Conservation (phyloP, 106 monocot species). For the Dendrobium chrysotoxum region DNA sequence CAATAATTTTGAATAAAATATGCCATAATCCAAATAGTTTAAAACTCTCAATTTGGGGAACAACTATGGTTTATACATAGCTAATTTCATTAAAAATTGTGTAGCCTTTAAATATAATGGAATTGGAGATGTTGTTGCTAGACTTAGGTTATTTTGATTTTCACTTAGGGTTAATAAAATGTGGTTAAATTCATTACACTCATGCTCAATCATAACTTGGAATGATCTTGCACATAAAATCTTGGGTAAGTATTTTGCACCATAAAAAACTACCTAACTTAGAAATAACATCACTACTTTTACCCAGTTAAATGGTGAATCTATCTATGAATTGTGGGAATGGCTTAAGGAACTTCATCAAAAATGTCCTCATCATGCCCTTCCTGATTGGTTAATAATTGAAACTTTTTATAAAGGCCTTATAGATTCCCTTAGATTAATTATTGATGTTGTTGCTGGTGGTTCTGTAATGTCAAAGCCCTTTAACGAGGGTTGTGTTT, state of each 20-base stretch:
- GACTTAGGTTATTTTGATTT: neutral
- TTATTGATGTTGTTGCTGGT: neutral
- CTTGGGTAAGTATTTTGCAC: neutral
- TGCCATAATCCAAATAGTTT: no score
- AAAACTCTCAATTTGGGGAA: no score
- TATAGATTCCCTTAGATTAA: no score
- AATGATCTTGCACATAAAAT: neutral
- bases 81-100: no score
- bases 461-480: neutral
- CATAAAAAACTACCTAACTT: neutral
- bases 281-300: neutral
- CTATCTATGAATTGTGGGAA: neutral
- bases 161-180: neutral
- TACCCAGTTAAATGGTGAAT: neutral
- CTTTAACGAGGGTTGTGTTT: neutral
- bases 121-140: no score
- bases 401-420: neutral
- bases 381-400: neutral
- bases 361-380: neutral
- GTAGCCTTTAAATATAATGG: no score
- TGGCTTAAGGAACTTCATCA: no score
- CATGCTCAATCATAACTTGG: neutral
- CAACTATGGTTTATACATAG: no score
- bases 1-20: no score
- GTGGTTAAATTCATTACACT: neutral